These are phyloP conservation scores for Phytophthora podocarpi DNA, from an alignment of 352 stramenopile genomes.

Conservation along the genomic window DNA sequence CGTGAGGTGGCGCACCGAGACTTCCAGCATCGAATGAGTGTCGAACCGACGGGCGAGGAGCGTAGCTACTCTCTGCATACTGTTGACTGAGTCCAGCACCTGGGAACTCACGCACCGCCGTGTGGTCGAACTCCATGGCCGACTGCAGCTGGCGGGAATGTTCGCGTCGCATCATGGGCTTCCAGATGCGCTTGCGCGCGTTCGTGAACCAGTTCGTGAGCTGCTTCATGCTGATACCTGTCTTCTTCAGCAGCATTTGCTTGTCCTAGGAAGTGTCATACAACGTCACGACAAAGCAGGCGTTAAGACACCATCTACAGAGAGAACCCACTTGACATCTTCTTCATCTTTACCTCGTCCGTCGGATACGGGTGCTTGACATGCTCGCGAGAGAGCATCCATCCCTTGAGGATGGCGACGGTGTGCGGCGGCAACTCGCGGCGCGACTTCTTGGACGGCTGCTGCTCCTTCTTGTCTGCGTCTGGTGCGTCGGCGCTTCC, in stretches of 20 bases:
- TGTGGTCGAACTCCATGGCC: slow-evolving; percentile 74
- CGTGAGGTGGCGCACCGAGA: slow-evolving; percentile 41
- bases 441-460: slow-evolving; percentile 74
- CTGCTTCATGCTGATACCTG: slow-evolving; percentile 91
- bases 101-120: slow-evolving; percentile 44
- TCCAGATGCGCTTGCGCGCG: slow-evolving; percentile 89
- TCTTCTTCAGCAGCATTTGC: slow-evolving; percentile 90
- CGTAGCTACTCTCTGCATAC: slow-evolving; percentile 44
- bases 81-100: slow-evolving; percentile 34
- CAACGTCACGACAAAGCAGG: slow-evolving; percentile 7
- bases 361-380: slow-evolving; percentile 91
- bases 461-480: slow-evolving; percentile 43
- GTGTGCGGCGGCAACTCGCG: slow-evolving; percentile 85
- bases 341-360: slow-evolving; percentile 61
- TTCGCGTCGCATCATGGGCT: slow-evolving; percentile 88
- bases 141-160: slow-evolving; percentile 81
- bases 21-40: slow-evolving; percentile 79
- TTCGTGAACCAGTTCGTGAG: slow-evolving; percentile 93
- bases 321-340: slow-evolving; percentile 7
- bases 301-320: slow-evolving; percentile 13
- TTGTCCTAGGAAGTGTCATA: slow-evolving; percentile 63
- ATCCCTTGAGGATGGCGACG: slow-evolving; percentile 85
- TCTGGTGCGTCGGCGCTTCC: slow-evolving; percentile 29
- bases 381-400: slow-evolving; percentile 90
- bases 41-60: slow-evolving; percentile 43